Conservation (phyloP, 805 yeast species). For the Clavispora vitiphila region DNA sequence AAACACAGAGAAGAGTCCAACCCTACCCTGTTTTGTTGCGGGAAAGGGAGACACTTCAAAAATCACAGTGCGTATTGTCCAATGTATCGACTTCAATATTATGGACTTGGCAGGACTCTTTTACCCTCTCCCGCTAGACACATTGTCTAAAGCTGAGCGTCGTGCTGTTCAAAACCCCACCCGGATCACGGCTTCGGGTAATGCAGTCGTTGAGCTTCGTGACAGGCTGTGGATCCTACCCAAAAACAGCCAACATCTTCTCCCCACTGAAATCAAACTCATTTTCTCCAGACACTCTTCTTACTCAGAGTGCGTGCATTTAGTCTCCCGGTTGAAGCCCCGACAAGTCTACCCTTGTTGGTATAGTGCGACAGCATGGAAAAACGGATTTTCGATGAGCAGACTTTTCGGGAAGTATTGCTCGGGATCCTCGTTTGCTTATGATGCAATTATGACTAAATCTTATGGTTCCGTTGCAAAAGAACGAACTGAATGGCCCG, state of each 20-base stretch:
- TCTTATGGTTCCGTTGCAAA: slow-evolving; percentile 1
- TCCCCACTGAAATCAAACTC: slow-evolving; percentile 33
- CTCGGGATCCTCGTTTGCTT: slow-evolving; percentile 4
- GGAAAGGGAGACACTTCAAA: neutral
- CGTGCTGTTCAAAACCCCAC: neutral
- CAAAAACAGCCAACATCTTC: slow-evolving; percentile 18
- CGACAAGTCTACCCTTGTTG: slow-evolving; percentile 41
- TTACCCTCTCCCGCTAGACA: slow-evolving; percentile 21
- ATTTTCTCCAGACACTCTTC: slow-evolving; percentile 47
- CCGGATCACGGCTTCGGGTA: slow-evolving; percentile 9
- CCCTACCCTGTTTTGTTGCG: neutral
- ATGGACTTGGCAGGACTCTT: slow-evolving; percentile 27
- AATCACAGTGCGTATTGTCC: slow-evolving; percentile 25
- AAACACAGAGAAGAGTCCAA: neutral
- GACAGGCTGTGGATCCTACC: slow-evolving; percentile 27
- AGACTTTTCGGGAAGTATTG: slow-evolving; percentile 35
- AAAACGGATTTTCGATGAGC: slow-evolving; percentile 32
- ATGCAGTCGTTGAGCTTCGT: slow-evolving; percentile 19
- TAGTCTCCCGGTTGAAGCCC: slow-evolving; percentile 33
- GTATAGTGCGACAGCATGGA: slow-evolving; percentile 30
- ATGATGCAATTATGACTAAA: slow-evolving; percentile 7
- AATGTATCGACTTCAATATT: slow-evolving; percentile 34
- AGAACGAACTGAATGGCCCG: slow-evolving; percentile 12
- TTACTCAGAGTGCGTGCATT: slow-evolving; percentile 32
- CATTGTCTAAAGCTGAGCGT: slow-evolving; percentile 11